A percentile compares a stretch with the other conserved stretches of the same genome.
Conservation (phyloP, 2,329 filamentous ascomycete species). For the Westerdykella ornata region DNA sequence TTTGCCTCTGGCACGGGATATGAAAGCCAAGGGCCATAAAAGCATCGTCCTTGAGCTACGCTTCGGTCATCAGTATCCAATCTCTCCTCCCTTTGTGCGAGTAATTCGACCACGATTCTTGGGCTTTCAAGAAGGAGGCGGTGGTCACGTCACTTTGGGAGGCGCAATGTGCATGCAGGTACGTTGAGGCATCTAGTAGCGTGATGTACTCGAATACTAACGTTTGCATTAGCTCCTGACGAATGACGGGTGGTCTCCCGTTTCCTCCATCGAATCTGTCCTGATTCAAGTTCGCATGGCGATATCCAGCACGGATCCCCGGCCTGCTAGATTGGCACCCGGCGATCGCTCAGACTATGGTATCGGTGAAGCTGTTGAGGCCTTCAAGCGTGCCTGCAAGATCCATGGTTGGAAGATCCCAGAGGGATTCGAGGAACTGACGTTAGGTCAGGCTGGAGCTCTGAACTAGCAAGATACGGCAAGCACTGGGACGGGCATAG, state of each 20-base stretch:
- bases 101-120: constrained; percentile 76
- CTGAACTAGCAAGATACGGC: neutral
- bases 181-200: constrained; percentile 4
- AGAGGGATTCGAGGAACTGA: constrained; percentile 50
- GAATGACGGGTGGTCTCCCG: constrained; percentile 72
- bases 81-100: constrained; percentile 75
- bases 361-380: constrained; percentile 63
- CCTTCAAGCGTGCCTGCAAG: constrained; percentile 62
- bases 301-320: constrained; percentile 60
- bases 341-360: constrained; percentile 50
- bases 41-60: constrained; percentile 77
- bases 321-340: constrained; percentile 60
- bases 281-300: constrained; percentile 75
- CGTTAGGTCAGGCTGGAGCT: constrained; percentile 24
- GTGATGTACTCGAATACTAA: constrained; percentile 1
- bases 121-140: constrained; percentile 63
- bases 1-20: constrained; percentile 67
- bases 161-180: constrained; percentile 73
- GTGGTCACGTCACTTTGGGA: constrained; percentile 77
- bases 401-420: constrained; percentile 70
- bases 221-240: constrained; percentile 60
- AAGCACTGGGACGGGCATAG: too few species aligned
- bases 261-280: constrained; percentile 67
- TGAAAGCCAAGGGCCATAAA: constrained; percentile 54
- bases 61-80: constrained; percentile 69